A percentile compares a stretch with the other conserved stretches of the same genome.
Conservation (phyloP, 805 yeast species). For the Zygotorulaspora sp. region DNA sequence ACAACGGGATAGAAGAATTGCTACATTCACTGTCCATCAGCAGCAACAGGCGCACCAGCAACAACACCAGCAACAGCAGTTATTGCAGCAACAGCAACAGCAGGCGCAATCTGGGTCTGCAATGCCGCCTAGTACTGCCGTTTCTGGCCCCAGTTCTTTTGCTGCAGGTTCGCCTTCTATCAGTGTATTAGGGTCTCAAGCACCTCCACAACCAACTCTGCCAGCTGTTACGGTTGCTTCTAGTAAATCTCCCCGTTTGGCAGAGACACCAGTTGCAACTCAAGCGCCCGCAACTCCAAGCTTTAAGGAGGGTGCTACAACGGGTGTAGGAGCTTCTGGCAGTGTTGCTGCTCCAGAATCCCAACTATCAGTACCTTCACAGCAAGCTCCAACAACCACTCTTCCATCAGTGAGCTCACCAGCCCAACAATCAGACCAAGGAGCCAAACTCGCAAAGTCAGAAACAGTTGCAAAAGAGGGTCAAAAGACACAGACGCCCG, state of each 20-base stretch:
- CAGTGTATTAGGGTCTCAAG: constrained; percentile 17
- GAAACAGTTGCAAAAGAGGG: constrained; percentile 2
- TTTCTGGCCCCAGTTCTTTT: constrained; percentile 8
- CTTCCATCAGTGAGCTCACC: constrained; percentile 6
- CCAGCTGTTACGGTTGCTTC: constrained; percentile 25
- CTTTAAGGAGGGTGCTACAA: constrained; percentile 1
- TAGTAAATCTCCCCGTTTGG: constrained; percentile 21
- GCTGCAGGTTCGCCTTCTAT: constrained; percentile 17
- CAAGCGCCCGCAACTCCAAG: constrained; percentile 18
- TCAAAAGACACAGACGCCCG: constrained; percentile 5
- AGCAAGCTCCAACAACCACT: constrained; percentile 1
- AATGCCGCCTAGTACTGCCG: constrained; percentile 10
- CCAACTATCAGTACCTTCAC: constrained; percentile 3
- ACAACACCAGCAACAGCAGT: constrained; percentile 35
- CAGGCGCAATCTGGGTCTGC: constrained; percentile 21
- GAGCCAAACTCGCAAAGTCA: background rate
- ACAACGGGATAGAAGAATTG: constrained; percentile 60
- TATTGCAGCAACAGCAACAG: constrained; percentile 25
- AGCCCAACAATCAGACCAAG: constrained; percentile 4
- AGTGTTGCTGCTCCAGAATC: constrained; percentile 2
- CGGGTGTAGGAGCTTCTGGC: constrained; percentile 1
- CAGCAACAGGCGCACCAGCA: constrained; percentile 38
- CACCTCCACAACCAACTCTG: constrained; percentile 15
- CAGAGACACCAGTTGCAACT: constrained; percentile 15
- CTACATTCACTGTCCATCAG: constrained; percentile 38